Conservation (phyloP, 2,329 filamentous ascomycete species). For the Colletotrichum phormii region DNA sequence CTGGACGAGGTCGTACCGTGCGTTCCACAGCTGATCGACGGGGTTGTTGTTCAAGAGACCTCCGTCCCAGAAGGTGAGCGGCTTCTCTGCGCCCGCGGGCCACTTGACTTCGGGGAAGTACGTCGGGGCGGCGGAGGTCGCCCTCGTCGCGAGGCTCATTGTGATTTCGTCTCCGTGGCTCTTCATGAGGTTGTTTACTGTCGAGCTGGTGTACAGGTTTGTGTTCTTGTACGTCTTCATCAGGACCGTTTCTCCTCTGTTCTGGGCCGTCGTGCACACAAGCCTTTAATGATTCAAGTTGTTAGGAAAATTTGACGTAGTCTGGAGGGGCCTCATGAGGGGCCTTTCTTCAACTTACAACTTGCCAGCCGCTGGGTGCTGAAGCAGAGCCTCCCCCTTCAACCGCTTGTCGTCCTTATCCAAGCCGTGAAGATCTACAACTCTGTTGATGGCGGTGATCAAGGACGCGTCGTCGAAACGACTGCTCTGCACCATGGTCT, state of each 20-base stretch:
- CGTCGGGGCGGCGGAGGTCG: neutral
- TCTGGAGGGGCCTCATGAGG: neutral
- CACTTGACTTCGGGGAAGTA: neutral
- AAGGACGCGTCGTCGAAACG: neutral
- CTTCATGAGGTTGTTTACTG: neutral
- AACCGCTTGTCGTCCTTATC: neutral
- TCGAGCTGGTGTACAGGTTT: neutral
- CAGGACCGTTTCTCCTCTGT: neutral
- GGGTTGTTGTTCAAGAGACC: neutral
- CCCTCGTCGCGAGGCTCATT: neutral
- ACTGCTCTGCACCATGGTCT: neutral
- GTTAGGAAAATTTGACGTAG: neutral
- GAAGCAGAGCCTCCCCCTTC: neutral
- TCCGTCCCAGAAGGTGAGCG: neutral
- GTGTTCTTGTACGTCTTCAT: neutral
- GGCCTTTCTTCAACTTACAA: neutral
- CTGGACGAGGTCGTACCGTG: neutral
- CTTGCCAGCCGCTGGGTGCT: neutral
- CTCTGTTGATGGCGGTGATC: neutral
- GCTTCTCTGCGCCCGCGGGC: neutral
- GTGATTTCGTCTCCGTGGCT: neutral
- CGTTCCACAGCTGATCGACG: neutral
- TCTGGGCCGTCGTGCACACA: neutral
- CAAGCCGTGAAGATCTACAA: neutral
- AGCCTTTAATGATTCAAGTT: neutral